A percentile compares a stretch with the other conserved stretches of the same genome.
Conservation (phyloP, 164 flowering plant species). For the Echeveria elegans region DNA sequence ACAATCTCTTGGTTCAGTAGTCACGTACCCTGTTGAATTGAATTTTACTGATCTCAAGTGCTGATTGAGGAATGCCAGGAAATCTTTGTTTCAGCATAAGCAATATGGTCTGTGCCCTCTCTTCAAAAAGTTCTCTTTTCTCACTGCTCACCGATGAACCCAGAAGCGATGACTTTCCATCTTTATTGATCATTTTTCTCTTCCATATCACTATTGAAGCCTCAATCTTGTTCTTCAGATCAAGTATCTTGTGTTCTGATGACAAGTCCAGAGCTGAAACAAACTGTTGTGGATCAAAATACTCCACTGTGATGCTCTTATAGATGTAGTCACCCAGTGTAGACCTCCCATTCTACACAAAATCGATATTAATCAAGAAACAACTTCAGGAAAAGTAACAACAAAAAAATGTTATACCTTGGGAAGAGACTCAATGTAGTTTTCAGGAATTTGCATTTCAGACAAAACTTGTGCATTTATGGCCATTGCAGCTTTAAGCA, state of each 20-base stretch:
- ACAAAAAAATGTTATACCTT: slow-evolving; percentile 28
- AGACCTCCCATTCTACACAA: slow-evolving; percentile 51
- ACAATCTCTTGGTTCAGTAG: no score
- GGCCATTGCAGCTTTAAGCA: slow-evolving; percentile 71
- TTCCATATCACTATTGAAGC: slow-evolving; percentile 71
- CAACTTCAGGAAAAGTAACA: neutral
- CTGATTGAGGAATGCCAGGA: slow-evolving; percentile 58
- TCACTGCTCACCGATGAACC: slow-evolving; percentile 55
- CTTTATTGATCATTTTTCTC: slow-evolving; percentile 64
- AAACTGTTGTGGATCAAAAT: slow-evolving; percentile 48
- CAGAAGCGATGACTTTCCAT: slow-evolving; percentile 41
- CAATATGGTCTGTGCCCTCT: slow-evolving; percentile 58
- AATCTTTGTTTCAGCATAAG: slow-evolving; percentile 51
- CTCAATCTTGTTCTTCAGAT: slow-evolving; percentile 63
- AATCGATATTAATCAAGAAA: neutral
- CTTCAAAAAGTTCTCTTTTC: slow-evolving; percentile 66
- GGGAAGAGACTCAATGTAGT: slow-evolving; percentile 57
- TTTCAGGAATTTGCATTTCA: slow-evolving; percentile 72
- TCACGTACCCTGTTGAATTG: slow-evolving; percentile 40
- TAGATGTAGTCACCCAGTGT: slow-evolving; percentile 57
- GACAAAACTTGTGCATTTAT: slow-evolving; percentile 62
- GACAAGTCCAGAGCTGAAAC: slow-evolving; percentile 46
- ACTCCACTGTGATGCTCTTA: slow-evolving; percentile 53
- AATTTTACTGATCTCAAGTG: slow-evolving; percentile 50
- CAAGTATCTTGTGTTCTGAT: slow-evolving; percentile 56